These are phyloP conservation scores for Catenaria anguillulae DNA, from an alignment of 371 early-diverging fungal genomes.

Conservation along the genomic window DNA sequence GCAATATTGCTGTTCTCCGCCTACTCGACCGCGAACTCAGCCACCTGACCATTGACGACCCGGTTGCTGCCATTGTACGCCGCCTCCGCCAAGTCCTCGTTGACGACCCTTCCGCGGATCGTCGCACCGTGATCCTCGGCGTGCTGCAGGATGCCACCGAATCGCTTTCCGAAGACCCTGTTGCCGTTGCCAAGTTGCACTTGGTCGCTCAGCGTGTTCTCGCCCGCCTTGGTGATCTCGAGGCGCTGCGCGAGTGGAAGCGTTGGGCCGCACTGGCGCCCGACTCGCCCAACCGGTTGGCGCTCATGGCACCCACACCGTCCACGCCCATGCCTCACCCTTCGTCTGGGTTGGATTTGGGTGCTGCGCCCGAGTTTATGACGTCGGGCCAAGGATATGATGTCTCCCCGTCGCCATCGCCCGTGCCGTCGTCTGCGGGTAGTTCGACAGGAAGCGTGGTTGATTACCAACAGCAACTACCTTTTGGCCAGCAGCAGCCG, in stretches of 20 bases:
- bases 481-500: neutral
- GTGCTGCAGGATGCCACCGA: neutral
- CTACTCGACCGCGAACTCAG: neutral
- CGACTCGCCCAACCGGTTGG: no score
- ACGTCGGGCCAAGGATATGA: no score
- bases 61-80: neutral
- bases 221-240: neutral
- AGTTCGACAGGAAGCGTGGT: no score
- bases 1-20: neutral
- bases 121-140: neutral
- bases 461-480: neutral
- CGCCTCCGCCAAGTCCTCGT: neutral
- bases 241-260: conserved; percentile 5
- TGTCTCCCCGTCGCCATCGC: no score
- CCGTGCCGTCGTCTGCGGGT: no score
- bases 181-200: neutral
- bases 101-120: neutral
- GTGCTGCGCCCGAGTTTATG: no score
- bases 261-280: neutral
- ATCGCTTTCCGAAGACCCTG: neutral
- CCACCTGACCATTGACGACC: neutral
- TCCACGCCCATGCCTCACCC: no score
- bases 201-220: conserved; percentile 1
- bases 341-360: no score
- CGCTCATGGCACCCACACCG: no score